Base-by-base conservation (phyloP, 1,284 basidiomycete species). In the Inonotus hispidus region DNA sequence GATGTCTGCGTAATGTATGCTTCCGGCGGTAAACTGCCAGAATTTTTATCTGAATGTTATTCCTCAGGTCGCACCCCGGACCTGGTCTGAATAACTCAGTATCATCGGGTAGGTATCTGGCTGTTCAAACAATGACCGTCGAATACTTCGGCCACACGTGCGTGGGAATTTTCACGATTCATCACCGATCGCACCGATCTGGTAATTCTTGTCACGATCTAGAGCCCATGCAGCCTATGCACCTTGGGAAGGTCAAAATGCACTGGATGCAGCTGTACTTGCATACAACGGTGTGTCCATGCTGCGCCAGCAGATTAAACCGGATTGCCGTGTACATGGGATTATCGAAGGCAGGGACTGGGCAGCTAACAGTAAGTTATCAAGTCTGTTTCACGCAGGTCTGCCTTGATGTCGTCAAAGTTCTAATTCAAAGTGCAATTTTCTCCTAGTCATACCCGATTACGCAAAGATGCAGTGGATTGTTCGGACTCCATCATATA, bases 371-470 rank as follows among this genome's bases (percentile, higher is more conserved):
- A 80, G 85, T 85, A 68, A 52, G 76, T 63, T 19, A 14, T 43
- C 4, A 2, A n/a, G n/a, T 21, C n/a, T 7, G 5, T 21, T 16
- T 43, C 41, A 16, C 4, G 8, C 19, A n/a, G 7, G 41, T 43
- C 41, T 19, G n/a, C 16, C 41, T 14, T n/a, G 41, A 4, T n/a
- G 32, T n/a, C 13, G 19, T n/a, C 41, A 43, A 2, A 43, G 41
- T 43, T n/a, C n/a, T 55, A 11, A 49, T 8, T 8, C 39, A 3
- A 23, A 39, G 8, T 32, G 32, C 32, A 4, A 32, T 32, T 32
- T 25, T 55, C 23, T 37, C 21, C n/a, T 58, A 89, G 89, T 93
- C 60, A 92, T 93, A 59, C 92, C 91, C 0, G 90, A 90, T 67
- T 84, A 88, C 65, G 79, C 88, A 2, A 83, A 82, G 64, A 82